These are phyloP conservation scores for Diddensiella transvaalensis DNA, from an alignment of 805 yeast species.

Conservation along the genomic window DNA sequence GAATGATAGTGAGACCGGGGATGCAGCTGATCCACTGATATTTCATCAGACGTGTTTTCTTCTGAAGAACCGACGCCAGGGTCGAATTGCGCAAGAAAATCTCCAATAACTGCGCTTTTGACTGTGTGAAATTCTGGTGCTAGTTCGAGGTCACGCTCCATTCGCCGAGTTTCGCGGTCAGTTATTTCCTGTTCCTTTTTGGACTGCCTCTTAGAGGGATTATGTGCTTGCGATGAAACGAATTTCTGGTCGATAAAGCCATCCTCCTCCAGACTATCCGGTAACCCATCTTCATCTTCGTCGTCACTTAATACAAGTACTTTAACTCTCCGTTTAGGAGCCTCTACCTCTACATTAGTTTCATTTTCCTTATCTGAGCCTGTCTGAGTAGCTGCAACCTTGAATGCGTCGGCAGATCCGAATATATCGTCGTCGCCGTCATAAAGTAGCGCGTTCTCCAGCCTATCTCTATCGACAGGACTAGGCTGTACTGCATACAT, in stretches of 20 bases:
- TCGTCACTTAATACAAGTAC: background rate
- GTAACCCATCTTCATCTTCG: background rate
- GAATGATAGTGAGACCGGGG: background rate
- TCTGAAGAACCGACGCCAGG: background rate
- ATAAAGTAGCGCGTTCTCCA: background rate
- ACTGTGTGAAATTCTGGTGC: conserved; percentile 24
- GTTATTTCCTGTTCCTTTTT: conserved; percentile 25
- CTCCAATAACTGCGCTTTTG: conserved; percentile 14
- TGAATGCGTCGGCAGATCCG: no score
- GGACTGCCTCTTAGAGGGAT: conserved; percentile 13
- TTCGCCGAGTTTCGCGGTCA: conserved; percentile 20
- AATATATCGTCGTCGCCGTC: background rate
- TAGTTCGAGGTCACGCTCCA: conserved; percentile 23
- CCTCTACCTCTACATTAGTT: background rate
- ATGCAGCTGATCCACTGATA: background rate
- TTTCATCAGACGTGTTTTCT: conserved; percentile 2
- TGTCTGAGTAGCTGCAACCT: background rate
- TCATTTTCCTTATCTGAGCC: background rate
- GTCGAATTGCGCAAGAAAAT: conserved; percentile 18
- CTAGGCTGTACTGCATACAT: no score
- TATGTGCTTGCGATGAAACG: background rate
- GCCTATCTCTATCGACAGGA: no score
- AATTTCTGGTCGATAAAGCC: background rate
- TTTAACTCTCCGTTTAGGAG: background rate
- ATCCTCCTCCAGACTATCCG: background rate